These are phyloP conservation scores for Aspergillus novofumigatus DNA, from an alignment of 2,329 filamentous ascomycete genomes.

Conservation along the genomic window DNA sequence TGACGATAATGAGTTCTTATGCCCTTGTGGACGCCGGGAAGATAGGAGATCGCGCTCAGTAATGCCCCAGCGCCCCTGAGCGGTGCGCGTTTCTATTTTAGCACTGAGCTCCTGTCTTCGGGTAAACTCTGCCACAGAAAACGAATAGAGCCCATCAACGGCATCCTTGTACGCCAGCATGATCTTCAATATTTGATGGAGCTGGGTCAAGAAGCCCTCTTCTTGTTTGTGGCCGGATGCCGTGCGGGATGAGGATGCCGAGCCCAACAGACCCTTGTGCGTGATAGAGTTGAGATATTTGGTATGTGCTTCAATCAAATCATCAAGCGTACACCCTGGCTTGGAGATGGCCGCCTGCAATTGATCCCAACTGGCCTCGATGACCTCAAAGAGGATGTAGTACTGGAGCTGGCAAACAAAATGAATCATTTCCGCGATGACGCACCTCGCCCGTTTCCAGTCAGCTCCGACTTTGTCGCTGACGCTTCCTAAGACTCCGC, in stretches of 20 bases:
- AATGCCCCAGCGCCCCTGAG: constrained; percentile 61
- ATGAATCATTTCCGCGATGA: constrained; percentile 96
- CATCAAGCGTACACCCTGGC: constrained; percentile 87
- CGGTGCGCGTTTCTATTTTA: constrained; percentile 62
- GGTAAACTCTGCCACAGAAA: constrained; percentile 91
- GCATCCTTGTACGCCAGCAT: constrained; percentile 94
- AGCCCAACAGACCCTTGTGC: constrained; percentile 87
- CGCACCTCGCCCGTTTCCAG: constrained; percentile 87
- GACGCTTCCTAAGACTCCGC: constrained; percentile 79
- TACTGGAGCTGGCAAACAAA: constrained; percentile 97
- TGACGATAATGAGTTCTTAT: constrained; percentile 23
- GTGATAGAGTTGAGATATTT: constrained; percentile 92
- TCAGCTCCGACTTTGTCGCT: constrained; percentile 69
- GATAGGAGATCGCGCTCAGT: constrained; percentile 50
- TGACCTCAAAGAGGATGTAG: constrained; percentile 98
- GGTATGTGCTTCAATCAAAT: constrained; percentile 87
- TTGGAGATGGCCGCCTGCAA: constrained; percentile 77
- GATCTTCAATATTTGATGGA: constrained; percentile 85
- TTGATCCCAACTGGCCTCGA: constrained; percentile 91
- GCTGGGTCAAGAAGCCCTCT: constrained; percentile 80
- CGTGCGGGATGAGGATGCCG: constrained; percentile 41
- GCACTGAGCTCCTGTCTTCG: constrained; percentile 80
- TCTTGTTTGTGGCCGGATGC: constrained; percentile 49
- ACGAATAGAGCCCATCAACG: constrained; percentile 90
- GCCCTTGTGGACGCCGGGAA: constrained; percentile 26